Percentiles rank a stretch among this genome's conserved stretches.
Conservation (phyloP, 2,329 filamentous ascomycete species). For the Rhinocladiella similis region DNA sequence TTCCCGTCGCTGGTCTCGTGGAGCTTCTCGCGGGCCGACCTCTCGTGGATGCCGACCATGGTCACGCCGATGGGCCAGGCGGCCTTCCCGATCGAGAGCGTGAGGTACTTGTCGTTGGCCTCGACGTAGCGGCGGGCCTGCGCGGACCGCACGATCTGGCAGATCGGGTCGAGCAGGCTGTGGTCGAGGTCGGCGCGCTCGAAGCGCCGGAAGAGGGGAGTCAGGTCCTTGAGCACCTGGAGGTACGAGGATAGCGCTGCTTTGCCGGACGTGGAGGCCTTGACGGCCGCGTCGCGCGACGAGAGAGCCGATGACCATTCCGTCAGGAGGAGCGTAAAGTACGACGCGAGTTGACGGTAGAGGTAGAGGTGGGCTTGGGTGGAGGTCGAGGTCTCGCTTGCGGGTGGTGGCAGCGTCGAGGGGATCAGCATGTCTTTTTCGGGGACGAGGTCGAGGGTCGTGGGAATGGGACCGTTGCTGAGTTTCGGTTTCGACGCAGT, state of each 20-base stretch:
- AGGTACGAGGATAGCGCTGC: slow-evolving; percentile 82
- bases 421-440: slow-evolving; percentile 88
- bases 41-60: slow-evolving; percentile 99
- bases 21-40: slow-evolving; percentile 90
- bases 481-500: slow-evolving; percentile 37
- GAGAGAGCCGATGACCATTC: slow-evolving; percentile 83
- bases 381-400: slow-evolving; percentile 63
- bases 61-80: slow-evolving; percentile 99
- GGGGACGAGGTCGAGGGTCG: slow-evolving; percentile 73
- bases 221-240: slow-evolving; percentile 83
- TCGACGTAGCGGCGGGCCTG: slow-evolving; percentile 92
- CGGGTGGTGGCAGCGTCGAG: slow-evolving; percentile 56
- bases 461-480: slow-evolving; percentile 80
- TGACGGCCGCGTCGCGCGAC: slow-evolving; percentile 55
- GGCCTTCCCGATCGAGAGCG: slow-evolving; percentile 90
- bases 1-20: slow-evolving; percentile 73
- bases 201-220: slow-evolving; percentile 84
- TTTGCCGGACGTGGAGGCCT: slow-evolving; percentile 76
- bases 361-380: slow-evolving; percentile 71
- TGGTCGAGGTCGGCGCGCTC: slow-evolving; percentile 76
- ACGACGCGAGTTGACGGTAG: slow-evolving; percentile 85
- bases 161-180: slow-evolving; percentile 75
- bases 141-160: slow-evolving; percentile 88
- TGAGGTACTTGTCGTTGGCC: slow-evolving; percentile 91
- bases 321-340: slow-evolving; percentile 91